Base-by-base conservation (phyloP, 108 stramenopile species). In the Schizochytrium sp. region DNA sequence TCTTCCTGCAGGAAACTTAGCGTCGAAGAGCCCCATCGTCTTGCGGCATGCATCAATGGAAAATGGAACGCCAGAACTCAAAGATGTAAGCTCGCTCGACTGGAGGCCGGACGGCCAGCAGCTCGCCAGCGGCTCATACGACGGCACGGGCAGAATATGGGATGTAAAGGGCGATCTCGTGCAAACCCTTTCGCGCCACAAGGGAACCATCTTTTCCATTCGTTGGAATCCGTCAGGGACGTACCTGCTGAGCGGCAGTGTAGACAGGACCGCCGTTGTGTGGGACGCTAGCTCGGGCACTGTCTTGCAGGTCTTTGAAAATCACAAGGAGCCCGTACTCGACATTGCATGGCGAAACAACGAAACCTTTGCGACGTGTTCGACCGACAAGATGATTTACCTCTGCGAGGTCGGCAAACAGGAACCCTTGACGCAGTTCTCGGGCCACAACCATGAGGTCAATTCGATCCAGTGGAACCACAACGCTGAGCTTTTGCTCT, bases 101-200 rank as follows among this genome's bases (percentile, higher is more conserved):
- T 90, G 90, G 90, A 10, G 45, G 34, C 90, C 87, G 18, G 88
- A 88, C 41, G 90, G 90, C 28, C 12, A 14, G 53, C 60, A 60
- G 71, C 51, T 90, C 10, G 90, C 90, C 43, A 72, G 63, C 21
- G 90, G 83, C 5, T 72, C n/a, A 59, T 87, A 90, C 60, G 90
- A 90, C 51, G 90, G 90, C 19, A 60, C 72, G 16, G 90, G 53
- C 53, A 55, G 90, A 72, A 59, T 91, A n/a, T 91, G 89, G 91
- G 59, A 48, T 6, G 19, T 43, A 10, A 57, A 90, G 47, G 91
- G 89, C 18, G 87, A 41, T 12, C 44, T 90, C 8, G 72, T 25
- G 10, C 25, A 51, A 10, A 88, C 41, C 16, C 47, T 88, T 5
- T 5, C 23, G 43, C 57, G 58, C 43, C 87, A 89, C 72, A 89